phyloP scores from a whole-genome alignment of 2,329 filamentous ascomycete genomes.

The Teratosphaeria pseudoeucalypti region DNA sequence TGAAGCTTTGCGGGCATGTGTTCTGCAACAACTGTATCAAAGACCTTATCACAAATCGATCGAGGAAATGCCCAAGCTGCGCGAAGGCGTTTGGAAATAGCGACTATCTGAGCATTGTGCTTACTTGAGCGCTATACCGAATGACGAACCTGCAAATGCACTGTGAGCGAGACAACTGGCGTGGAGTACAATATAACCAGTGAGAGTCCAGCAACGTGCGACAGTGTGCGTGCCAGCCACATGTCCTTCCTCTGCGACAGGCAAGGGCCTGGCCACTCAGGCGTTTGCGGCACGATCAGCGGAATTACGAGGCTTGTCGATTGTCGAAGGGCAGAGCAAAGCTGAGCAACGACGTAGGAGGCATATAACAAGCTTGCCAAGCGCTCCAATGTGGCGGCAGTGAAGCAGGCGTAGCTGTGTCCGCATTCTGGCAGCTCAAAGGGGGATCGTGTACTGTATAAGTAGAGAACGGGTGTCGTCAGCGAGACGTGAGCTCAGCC shows the following conservation, averaged over 20 bases:
- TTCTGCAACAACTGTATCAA: slow-evolving; percentile 90
- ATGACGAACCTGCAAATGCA: neutral
- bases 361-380: neutral
- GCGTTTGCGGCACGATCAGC: neutral
- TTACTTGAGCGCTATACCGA: slow-evolving; percentile 14
- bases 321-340: neutral
- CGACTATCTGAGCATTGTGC: slow-evolving; percentile 61
- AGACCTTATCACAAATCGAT: slow-evolving; percentile 76
- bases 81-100: slow-evolving; percentile 82
- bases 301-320: neutral
- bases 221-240: neutral
- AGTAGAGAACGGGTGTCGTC: neutral
- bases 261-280: neutral
- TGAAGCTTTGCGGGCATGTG: slow-evolving; percentile 90
- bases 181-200: neutral
- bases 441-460: neutral
- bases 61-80: slow-evolving; percentile 92
- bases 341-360: neutral
- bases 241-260: neutral
- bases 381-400: neutral
- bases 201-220: neutral
- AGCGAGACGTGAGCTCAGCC: neutral
- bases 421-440: neutral
- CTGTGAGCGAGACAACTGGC: neutral
- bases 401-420: neutral